These are phyloP conservation scores for Colletotrichum orchidophilum DNA, from an alignment of 2,329 filamentous ascomycete species.

Conservation along the genomic window DNA sequence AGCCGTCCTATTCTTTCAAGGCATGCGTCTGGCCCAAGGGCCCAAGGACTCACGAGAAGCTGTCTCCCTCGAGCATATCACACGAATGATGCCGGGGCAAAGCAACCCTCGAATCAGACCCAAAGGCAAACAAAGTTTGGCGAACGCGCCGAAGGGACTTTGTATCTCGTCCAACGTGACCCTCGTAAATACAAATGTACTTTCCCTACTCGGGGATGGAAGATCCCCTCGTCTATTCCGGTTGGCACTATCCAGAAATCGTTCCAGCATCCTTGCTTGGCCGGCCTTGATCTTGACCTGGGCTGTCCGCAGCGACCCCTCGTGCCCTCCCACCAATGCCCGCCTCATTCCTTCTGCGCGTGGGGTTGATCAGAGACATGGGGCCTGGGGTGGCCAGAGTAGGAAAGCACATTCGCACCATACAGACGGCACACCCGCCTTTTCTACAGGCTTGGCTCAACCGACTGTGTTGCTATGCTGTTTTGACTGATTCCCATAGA, in stretches of 20 bases:
- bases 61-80: neutral
- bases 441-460: neutral
- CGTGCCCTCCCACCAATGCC: slow-evolving; percentile 11
- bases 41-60: too few relatives aligned
- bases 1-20: neutral
- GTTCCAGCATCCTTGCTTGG: slow-evolving; percentile 19
- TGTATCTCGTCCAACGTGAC: neutral
- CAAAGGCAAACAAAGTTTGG: slow-evolving; percentile 10
- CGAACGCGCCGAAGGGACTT: neutral
- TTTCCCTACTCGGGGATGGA: neutral
- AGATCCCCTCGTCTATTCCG: neutral
- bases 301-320: neutral
- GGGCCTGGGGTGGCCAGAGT: slow-evolving; percentile 1
- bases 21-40: neutral
- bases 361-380: slow-evolving; percentile 32
- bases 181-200: neutral
- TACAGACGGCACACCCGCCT: neutral
- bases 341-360: slow-evolving; percentile 22
- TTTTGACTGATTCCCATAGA: slow-evolving; percentile 1
- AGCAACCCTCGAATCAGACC: neutral
- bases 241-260: slow-evolving; percentile 6
- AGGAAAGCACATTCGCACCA: slow-evolving; percentile 1
- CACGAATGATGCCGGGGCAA: neutral
- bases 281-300: slow-evolving; percentile 18
- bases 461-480: slow-evolving; percentile 6